Evolutionary conservation across 2,329 filamentous ascomycete species (phyloP).

Genomic region (Ophiosphaerella korrae): DNA sequence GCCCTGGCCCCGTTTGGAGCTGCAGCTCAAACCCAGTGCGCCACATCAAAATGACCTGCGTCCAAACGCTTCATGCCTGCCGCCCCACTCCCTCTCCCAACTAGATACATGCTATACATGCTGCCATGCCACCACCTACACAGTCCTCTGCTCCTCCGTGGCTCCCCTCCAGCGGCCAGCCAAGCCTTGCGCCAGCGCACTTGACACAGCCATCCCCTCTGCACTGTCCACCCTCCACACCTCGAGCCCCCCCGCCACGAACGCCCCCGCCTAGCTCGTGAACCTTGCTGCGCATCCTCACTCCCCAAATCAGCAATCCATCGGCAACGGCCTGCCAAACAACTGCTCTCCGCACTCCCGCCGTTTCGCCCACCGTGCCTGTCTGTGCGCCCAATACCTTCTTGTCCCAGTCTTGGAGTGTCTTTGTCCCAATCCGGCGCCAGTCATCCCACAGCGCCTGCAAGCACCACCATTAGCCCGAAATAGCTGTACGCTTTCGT

Average conservation of each 20-base stretch:
- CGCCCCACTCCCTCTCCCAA: too few relatives aligned
- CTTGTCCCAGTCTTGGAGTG: conserved; percentile 1
- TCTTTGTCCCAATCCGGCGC: conserved; percentile 12
- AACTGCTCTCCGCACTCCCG: conserved; percentile 10
- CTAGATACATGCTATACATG: too few relatives aligned
- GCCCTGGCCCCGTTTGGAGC: too few relatives aligned
- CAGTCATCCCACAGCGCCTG: conserved; percentile 42
- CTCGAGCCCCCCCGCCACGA: background rate
- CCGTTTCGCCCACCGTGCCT: conserved; percentile 3
- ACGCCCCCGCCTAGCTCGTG: too few relatives aligned
- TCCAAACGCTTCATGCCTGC: too few relatives aligned
- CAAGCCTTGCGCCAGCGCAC: conserved; percentile 8
- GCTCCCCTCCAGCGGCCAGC: background rate
- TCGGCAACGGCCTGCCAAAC: too few relatives aligned
- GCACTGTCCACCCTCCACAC: conserved; percentile 3
- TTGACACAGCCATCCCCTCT: conserved; percentile 1
- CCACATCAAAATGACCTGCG: background rate
- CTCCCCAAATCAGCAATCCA: too few relatives aligned
- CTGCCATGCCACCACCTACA: too few relatives aligned
- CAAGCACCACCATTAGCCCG: conserved; percentile 48
- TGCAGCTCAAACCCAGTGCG: background rate
- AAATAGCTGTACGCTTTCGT: conserved; percentile 50
- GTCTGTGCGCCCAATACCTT: conserved; percentile 17
- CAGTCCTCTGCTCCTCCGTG: too few relatives aligned
- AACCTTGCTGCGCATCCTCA: too few relatives aligned